Evolutionary conservation across 2,329 filamentous ascomycete genomes (phyloP).

Genomic region (Colletotrichum kahawae): DNA sequence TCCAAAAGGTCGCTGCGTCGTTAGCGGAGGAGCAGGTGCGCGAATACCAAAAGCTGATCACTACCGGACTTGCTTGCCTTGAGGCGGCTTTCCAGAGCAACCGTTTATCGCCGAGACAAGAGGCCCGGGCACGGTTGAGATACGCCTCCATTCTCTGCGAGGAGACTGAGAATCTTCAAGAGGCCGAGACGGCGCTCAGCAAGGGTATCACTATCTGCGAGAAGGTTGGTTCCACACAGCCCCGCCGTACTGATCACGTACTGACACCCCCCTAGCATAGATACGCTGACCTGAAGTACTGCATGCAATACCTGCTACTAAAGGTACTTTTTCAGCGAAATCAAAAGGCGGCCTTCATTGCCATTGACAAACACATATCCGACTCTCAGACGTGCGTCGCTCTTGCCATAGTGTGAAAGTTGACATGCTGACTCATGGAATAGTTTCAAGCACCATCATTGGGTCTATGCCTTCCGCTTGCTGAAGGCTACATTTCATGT

Average conservation of each 20-base stretch:
- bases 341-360: constrained; percentile 74
- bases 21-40: constrained; percentile 58
- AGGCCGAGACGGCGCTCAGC: constrained; percentile 73
- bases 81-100: constrained; percentile 70
- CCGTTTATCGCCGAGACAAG: constrained; percentile 66
- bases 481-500: constrained; percentile 74
- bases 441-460: constrained; percentile 69
- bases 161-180: constrained; percentile 77
- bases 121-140: constrained; percentile 71
- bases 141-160: constrained; percentile 75
- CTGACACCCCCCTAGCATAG: constrained; percentile 47
- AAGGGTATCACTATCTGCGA: constrained; percentile 75
- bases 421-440: background rate
- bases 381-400: constrained; percentile 68
- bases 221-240: constrained; percentile 48
- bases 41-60: constrained; percentile 75
- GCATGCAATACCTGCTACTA: constrained; percentile 75
- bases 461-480: constrained; percentile 80
- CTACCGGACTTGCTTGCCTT: constrained; percentile 74
- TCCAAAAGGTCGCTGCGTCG: constrained; percentile 51
- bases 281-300: constrained; percentile 73
- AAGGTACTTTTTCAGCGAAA: constrained; percentile 74
- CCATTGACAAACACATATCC: constrained; percentile 70
- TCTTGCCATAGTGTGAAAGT: background rate
- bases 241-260: background rate